Evolutionary conservation across 2,329 filamentous ascomycete genomes (phyloP).

Genomic region (Chaetomium sp.): DNA sequence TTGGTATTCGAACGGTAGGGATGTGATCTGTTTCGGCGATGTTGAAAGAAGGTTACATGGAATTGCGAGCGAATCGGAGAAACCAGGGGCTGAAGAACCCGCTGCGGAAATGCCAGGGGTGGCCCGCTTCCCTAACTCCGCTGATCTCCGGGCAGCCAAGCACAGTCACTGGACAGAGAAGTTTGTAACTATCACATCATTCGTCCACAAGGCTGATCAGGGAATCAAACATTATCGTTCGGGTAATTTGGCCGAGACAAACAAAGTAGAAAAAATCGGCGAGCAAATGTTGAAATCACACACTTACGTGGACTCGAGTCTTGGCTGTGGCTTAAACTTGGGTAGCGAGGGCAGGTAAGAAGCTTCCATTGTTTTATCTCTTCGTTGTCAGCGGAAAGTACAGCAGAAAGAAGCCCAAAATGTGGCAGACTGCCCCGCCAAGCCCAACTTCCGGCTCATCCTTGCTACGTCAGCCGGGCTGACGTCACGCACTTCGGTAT

Average conservation of each 20-base stretch:
- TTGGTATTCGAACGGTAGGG: background rate
- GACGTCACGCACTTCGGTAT: constrained; percentile 17
- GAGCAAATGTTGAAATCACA: background rate
- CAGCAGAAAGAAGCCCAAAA: background rate
- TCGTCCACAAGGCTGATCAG: background rate
- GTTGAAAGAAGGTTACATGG: constrained; percentile 9
- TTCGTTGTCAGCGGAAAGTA: background rate
- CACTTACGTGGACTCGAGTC: background rate
- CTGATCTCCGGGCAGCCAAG: background rate
- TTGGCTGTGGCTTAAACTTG: background rate
- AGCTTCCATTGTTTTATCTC: background rate
- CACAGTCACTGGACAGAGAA: background rate
- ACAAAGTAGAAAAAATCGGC: background rate
- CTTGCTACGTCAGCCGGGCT: constrained; percentile 7
- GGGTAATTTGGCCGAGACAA: background rate
- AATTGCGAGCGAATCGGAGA: background rate
- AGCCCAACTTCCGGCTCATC: background rate
- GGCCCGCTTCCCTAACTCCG: background rate
- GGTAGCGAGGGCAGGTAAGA: background rate
- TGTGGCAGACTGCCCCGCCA: background rate
- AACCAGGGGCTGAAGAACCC: background rate
- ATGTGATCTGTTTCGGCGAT: background rate
- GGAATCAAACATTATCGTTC: background rate
- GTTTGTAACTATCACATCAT: background rate
- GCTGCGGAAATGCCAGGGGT: background rate